These are phyloP conservation scores for Fusarium sp. DNA, from an alignment of 2,329 filamentous ascomycete species.

Conservation along the genomic window DNA sequence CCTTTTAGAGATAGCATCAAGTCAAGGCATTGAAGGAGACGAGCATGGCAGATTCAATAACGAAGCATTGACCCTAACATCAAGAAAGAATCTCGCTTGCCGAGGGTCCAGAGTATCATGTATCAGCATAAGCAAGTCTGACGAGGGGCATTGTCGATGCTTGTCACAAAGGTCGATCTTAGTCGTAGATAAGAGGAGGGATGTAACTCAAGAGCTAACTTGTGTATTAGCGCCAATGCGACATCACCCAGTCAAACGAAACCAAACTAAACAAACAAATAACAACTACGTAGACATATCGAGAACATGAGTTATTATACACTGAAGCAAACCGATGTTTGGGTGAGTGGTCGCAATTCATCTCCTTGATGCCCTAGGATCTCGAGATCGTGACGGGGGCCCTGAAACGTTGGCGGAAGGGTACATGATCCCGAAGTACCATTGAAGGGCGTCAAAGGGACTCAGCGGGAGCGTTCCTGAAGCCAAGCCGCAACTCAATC, in stretches of 20 bases:
- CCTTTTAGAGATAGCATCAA: slow-evolving; percentile 27
- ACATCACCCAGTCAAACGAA: slow-evolving; percentile 26
- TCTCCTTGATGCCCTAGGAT: not conserved
- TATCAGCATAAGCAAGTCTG: not conserved
- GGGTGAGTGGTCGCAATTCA: no score
- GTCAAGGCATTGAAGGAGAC: not conserved
- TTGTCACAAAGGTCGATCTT: slow-evolving; percentile 15
- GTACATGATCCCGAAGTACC: not conserved
- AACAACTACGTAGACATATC: not conserved
- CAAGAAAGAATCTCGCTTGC: not conserved
- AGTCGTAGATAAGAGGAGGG: slow-evolving; percentile 14
- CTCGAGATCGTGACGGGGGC: not conserved
- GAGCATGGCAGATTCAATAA: slow-evolving; percentile 2
- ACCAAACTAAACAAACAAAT: slow-evolving; percentile 28
- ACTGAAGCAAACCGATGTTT: not conserved
- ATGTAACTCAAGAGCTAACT: slow-evolving; percentile 12
- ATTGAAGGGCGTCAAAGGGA: not conserved
- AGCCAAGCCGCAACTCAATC: slow-evolving; percentile 8
- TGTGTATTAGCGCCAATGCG: slow-evolving; percentile 17
- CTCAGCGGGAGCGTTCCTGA: not conserved
- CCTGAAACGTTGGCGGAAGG: not conserved
- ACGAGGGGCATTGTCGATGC: slow-evolving; percentile 18
- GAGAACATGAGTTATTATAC: not conserved
- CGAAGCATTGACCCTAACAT: not conserved
- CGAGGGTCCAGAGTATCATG: not conserved